Percentiles rank a stretch among this genome's conserved stretches.
These are phyloP conservation scores for Aspergillus thermomutatus DNA, from an alignment of 2,329 filamentous ascomycete species.

Conservation along the genomic window DNA sequence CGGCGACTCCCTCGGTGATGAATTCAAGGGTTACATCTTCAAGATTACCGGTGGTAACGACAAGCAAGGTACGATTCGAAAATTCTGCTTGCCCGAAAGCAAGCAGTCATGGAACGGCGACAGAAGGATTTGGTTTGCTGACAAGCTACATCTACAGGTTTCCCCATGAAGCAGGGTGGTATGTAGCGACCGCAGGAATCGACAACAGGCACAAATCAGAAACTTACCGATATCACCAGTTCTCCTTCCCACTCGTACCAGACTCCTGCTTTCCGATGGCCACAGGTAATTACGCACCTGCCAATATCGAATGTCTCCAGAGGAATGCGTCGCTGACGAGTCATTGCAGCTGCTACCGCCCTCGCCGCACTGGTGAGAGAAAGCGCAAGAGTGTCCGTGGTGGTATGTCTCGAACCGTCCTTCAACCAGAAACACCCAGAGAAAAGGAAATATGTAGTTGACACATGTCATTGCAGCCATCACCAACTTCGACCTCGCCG, in stretches of 20 bases:
- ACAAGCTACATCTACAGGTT: conserved; percentile 51
- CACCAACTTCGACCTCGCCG: conserved; percentile 90
- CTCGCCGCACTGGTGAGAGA: conserved; percentile 95
- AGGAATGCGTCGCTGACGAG: conserved; percentile 7
- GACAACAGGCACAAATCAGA: conserved; percentile 15
- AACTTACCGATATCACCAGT: conserved; percentile 45
- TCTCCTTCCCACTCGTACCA: conserved; percentile 95
- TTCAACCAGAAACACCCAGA: background rate
- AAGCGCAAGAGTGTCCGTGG: conserved; percentile 99
- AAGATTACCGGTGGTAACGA: conserved; percentile 99
- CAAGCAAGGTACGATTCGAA: conserved; percentile 72
- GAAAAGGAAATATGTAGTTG: conserved; percentile 8
- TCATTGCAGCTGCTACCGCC: conserved; percentile 77
- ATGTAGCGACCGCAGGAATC: conserved; percentile 35
- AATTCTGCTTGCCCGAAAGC: background rate
- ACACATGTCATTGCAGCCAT: conserved; percentile 61
- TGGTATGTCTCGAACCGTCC: conserved; percentile 29
- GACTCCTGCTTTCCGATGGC: conserved; percentile 89
- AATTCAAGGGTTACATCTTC: conserved; percentile 99
- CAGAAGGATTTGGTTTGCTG: conserved; percentile 17
- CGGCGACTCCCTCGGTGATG: conserved; percentile 92
- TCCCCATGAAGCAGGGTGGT: conserved; percentile 99
- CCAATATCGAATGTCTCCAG: background rate
- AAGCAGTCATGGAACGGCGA: background rate
- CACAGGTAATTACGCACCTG: conserved; percentile 56